Evolutionary conservation across 805 yeast genomes (phyloP).

Genomic region (Priceomyces carsonii): DNA sequence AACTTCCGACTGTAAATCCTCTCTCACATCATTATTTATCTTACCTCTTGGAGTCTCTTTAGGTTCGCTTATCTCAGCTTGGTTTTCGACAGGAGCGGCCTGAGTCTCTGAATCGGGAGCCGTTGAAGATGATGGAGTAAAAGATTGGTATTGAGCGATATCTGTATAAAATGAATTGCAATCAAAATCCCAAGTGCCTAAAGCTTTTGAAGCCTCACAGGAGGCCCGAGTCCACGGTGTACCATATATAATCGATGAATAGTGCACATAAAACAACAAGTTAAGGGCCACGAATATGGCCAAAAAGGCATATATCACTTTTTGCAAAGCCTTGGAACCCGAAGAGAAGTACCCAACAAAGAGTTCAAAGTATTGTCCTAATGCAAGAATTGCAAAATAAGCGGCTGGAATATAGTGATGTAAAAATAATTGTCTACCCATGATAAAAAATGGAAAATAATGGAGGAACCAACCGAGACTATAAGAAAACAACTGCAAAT

Average conservation of each 20-base stretch:
- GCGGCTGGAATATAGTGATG: constrained; percentile 94
- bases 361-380: constrained; percentile 68
- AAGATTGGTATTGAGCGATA: constrained; percentile 22
- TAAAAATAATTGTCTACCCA: constrained; percentile 91
- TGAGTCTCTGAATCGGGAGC: constrained; percentile 3
- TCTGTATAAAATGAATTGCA: constrained; percentile 57
- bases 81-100: constrained; percentile 17
- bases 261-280: constrained; percentile 54
- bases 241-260: constrained; percentile 78
- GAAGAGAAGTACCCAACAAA: constrained; percentile 41
- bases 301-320: constrained; percentile 46
- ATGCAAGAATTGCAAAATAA: constrained; percentile 78
- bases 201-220: constrained; percentile 62
- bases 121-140: constrained; percentile 8
- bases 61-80: constrained; percentile 20
- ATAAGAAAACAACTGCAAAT: constrained; percentile 61
- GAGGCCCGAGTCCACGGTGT: constrained; percentile 70
- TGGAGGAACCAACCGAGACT: constrained; percentile 72
- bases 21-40: constrained; percentile 6
- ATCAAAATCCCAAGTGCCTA: constrained; percentile 84
- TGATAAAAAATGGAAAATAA: constrained; percentile 73
- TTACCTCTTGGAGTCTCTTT: constrained; percentile 23
- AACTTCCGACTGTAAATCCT: constrained; percentile 6
- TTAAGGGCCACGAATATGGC: constrained; percentile 50
- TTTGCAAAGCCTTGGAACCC: constrained; percentile 41